Percentiles rank a stretch among this genome's conserved stretches.
Conservation (phyloP, 257 asterid species). For the Echium plantagineum region DNA sequence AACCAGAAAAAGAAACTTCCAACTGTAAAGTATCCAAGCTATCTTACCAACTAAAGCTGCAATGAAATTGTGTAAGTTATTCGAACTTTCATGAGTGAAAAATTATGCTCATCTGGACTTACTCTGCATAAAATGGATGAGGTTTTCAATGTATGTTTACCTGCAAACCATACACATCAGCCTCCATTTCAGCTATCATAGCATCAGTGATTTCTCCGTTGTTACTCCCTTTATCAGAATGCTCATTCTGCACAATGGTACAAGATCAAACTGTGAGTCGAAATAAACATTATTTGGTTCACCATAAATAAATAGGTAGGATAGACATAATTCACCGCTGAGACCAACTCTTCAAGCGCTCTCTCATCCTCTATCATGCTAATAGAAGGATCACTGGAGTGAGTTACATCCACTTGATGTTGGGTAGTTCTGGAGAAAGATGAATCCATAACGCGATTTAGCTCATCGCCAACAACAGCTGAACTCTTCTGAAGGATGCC, state of each 20-base stretch:
- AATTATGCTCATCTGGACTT: too few relatives aligned
- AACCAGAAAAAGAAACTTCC: not conserved
- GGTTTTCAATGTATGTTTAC: conserved; percentile 16
- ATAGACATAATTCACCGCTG: conserved; percentile 28
- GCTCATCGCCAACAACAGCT: conserved; percentile 10
- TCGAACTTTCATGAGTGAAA: too few relatives aligned
- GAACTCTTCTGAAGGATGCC: conserved; percentile 19
- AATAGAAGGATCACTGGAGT: conserved; percentile 17
- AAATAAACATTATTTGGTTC: not conserved
- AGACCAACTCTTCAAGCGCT: conserved; percentile 26
- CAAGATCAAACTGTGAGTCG: conserved; percentile 7
- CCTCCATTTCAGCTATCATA: conserved; percentile 73
- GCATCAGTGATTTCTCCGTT: conserved; percentile 55
- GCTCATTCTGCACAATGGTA: conserved; percentile 33
- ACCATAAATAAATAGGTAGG: conserved; percentile 2
- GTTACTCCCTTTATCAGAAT: conserved; percentile 19
- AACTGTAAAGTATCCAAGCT: too few relatives aligned
- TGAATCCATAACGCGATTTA: conserved; percentile 16
- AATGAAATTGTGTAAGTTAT: too few relatives aligned
- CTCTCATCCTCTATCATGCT: conserved; percentile 22
- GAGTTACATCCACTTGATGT: conserved; percentile 17
- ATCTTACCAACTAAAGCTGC: too few relatives aligned
- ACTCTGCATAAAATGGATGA: too few relatives aligned
- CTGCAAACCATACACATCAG: conserved; percentile 70
- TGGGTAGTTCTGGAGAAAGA: conserved; percentile 14